Conservation (phyloP, 352 stramenopile species). For the Globisporangium middletonii region DNA sequence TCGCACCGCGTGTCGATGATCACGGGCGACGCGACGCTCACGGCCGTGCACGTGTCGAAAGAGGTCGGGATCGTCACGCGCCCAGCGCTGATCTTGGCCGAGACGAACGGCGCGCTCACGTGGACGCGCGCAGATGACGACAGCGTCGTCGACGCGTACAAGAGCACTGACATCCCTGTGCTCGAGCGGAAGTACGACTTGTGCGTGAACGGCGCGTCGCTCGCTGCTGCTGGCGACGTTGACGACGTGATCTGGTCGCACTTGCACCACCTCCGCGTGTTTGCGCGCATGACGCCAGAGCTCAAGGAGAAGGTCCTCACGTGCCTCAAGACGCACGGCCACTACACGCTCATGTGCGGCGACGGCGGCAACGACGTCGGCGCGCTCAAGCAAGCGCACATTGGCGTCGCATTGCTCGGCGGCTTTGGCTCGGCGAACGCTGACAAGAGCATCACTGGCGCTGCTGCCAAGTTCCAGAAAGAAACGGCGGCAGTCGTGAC, state of each 20-base stretch:
- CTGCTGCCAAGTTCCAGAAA: constrained; percentile 70
- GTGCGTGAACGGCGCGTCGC: constrained; percentile 78
- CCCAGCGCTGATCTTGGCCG: constrained; percentile 66
- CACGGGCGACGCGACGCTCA: constrained; percentile 97
- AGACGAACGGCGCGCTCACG: constrained; percentile 33
- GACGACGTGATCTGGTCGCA: constrained; percentile 83
- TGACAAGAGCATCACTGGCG: constrained; percentile 80
- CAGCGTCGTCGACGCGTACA: constrained; percentile 56
- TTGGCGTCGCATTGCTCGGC: constrained; percentile 77
- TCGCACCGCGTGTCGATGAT: constrained; percentile 97
- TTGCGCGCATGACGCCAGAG: constrained; percentile 94
- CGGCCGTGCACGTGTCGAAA: constrained; percentile 94
- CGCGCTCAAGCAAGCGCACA: constrained; percentile 90
- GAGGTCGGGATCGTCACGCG: constrained; percentile 92
- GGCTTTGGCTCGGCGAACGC: constrained; percentile 83
- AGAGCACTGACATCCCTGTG: constrained; percentile 45
- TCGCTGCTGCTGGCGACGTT: constrained; percentile 64
- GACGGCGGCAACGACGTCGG: constrained; percentile 98
- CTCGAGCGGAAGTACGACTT: constrained; percentile 82
- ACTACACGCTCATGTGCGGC: constrained; percentile 96
- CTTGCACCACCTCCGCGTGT: constrained; percentile 87
- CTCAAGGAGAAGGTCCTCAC: constrained; percentile 97
- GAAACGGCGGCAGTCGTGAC: constrained; percentile 21
- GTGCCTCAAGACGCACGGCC: constrained; percentile 90
- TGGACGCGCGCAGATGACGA: constrained; percentile 85